phyloP scores from a whole-genome alignment of 1,284 basidiomycete genomes.

The Coniferiporia weirii region DNA sequence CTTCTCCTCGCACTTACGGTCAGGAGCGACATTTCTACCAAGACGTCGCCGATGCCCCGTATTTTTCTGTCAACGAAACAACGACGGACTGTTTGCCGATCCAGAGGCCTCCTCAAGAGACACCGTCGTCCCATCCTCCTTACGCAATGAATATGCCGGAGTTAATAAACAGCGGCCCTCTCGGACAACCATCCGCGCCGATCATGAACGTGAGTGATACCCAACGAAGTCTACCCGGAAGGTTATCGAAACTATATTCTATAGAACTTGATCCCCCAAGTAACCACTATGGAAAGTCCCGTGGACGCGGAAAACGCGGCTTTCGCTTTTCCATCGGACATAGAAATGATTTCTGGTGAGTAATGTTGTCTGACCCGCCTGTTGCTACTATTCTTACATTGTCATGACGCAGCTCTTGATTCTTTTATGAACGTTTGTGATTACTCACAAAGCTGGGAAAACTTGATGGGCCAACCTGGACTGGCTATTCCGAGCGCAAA shows the following conservation, averaged over 20 bases:
- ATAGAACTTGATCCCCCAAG: not conserved
- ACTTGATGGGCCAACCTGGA: slow-evolving; percentile 10
- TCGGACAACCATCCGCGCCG: slow-evolving; percentile 7
- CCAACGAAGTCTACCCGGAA: not conserved
- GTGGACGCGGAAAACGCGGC: not conserved
- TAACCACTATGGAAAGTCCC: not conserved
- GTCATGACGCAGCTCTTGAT: slow-evolving; percentile 10
- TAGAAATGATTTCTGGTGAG: slow-evolving; percentile 15
- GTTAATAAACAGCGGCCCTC: not conserved
- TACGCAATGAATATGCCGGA: not conserved
- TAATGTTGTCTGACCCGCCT: not conserved
- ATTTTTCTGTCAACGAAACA: not conserved
- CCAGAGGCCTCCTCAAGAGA: not conserved
- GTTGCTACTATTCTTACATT: not conserved
- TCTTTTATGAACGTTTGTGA: slow-evolving; percentile 11
- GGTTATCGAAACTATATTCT: not conserved
- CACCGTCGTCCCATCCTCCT: not conserved
- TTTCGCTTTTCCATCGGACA: slow-evolving; percentile 4
- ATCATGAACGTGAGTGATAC: slow-evolving; percentile 12
- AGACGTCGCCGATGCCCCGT: slow-evolving; percentile 4
- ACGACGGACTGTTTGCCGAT: not conserved
- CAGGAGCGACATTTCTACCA: not conserved
- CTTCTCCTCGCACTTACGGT: not conserved
- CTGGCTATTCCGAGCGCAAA: not conserved
- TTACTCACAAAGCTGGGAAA: slow-evolving; percentile 1